These are phyloP conservation scores for Leccinum subgranulosum DNA, from an alignment of 768 basidiomycete genomes.

Conservation along the genomic window DNA sequence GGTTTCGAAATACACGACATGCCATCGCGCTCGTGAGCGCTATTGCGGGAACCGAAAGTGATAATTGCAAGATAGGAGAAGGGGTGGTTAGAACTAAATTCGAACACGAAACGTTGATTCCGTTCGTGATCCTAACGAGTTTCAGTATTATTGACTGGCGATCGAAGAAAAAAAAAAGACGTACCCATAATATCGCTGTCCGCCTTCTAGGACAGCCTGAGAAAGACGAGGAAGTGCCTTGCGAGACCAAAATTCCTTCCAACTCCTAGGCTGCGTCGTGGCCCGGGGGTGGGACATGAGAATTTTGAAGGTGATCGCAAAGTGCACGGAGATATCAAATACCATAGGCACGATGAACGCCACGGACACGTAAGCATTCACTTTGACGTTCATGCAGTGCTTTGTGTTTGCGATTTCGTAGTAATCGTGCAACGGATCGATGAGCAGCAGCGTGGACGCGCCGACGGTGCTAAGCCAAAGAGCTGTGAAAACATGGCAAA, in stretches of 20 bases:
- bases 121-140: slow-evolving; percentile 30
- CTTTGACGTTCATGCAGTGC: slow-evolving; percentile 28
- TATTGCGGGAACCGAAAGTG: slow-evolving; percentile 27
- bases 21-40: slow-evolving; percentile 33
- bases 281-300: slow-evolving; percentile 12
- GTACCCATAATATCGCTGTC: slow-evolving; percentile 39
- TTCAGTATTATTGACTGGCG: background rate
- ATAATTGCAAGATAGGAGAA: slow-evolving; percentile 21
- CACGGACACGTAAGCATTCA: slow-evolving; percentile 23
- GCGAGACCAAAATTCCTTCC: slow-evolving; percentile 19
- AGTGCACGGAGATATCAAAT: slow-evolving; percentile 34
- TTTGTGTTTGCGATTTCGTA: slow-evolving; percentile 31
- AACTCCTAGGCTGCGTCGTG: slow-evolving; percentile 3
- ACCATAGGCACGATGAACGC: slow-evolving; percentile 29
- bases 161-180: background rate
- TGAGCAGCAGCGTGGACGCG: slow-evolving; percentile 26
- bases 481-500: slow-evolving; percentile 24
- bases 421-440: slow-evolving; percentile 21
- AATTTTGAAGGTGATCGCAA: slow-evolving; percentile 33
- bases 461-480: slow-evolving; percentile 34
- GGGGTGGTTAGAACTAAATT: slow-evolving; percentile 18
- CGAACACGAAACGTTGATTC: slow-evolving; percentile 29
- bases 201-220: slow-evolving; percentile 33
- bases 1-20: slow-evolving; percentile 35
- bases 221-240: slow-evolving; percentile 32